Evolutionary conservation across 257 asterid genomes (phyloP), one percentile per base, ranked within the genome.

Genomic region (Solanum lignicaule): DNA sequence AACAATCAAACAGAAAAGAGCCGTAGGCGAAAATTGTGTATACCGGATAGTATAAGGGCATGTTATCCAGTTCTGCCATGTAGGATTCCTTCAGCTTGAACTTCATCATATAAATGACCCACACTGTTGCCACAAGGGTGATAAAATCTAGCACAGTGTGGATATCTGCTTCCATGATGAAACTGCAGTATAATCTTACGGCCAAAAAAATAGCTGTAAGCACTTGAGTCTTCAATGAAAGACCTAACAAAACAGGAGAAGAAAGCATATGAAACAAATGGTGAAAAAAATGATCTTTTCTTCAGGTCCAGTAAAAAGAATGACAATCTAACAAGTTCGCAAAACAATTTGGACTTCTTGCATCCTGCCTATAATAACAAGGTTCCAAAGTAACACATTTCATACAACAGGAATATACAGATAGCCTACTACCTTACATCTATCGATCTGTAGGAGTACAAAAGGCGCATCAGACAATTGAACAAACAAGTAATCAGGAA

Each of bases 81-180:
- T 96, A 96, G 76, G 98, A 90, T 14, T 95, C 90, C 88, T 93
- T 95, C 91, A 96, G 69, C 92, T 92, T 95, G 92, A 92, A 89
- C 89, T 98, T 86, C 43, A 96, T 96, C 98, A 94, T 95, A 94
- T 94, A 95, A 25, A 95, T 89, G 46, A 97, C 98, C 99, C 98
- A 97, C 89, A 94, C 46, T 15, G 99, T 97, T 4, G 99, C 93
- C 27, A 94, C 93, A 32, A 97, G 97, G 11, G 99, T 97, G 33
- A 89, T 86, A 32, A 94, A 91, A 90, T 97, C 99, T 6, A 97
- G 98, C 48, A 95, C 7, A 9, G 99, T 95, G 94, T 97, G 99
- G 83, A 95, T 92, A 91, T 95, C 96, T 12, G 95, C 95, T 93
- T 95, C 98, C 95, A 97, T 92, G 39, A 87, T 36, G 39, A 88